phyloP scores from a whole-genome alignment of 306 rosid genomes.

The Mimosa bimucronata region DNA sequence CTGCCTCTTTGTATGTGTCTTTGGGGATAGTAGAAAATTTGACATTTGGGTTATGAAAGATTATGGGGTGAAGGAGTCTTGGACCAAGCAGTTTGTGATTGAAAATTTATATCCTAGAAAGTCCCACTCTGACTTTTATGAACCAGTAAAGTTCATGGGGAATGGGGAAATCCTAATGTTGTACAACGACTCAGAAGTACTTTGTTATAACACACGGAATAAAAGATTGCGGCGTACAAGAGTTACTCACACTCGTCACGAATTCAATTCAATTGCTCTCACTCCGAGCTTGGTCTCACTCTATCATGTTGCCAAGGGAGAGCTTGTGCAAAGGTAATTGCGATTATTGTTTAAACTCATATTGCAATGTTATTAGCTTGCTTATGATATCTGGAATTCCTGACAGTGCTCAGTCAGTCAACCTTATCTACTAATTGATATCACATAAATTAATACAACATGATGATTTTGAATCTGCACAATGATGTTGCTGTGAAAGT shows the following conservation, averaged over 20 bases:
- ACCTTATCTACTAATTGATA: background rate
- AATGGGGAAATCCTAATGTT: slow-evolving; percentile 24
- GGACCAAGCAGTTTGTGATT: slow-evolving; percentile 18
- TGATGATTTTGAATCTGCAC: slow-evolving; percentile 5
- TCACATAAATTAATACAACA: background rate
- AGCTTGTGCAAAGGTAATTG: slow-evolving; percentile 20
- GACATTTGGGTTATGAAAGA: slow-evolving; percentile 20
- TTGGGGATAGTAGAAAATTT: slow-evolving; percentile 16
- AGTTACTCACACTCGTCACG: slow-evolving; percentile 14
- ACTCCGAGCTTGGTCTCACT: slow-evolving; percentile 20
- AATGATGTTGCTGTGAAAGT: background rate
- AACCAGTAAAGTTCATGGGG: slow-evolving; percentile 1
- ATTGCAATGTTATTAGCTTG: background rate
- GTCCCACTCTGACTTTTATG: slow-evolving; percentile 14
- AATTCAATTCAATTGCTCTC: slow-evolving; percentile 10
- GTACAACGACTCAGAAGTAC: slow-evolving; percentile 7
- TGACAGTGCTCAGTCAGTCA: background rate
- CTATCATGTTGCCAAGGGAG: slow-evolving; percentile 19
- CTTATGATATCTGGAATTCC: slow-evolving; percentile 4
- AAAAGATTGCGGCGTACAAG: slow-evolving; percentile 18
- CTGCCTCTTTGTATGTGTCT: slow-evolving; percentile 14
- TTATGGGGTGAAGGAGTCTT: slow-evolving; percentile 21
- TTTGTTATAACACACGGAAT: background rate
- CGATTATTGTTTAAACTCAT: background rate
- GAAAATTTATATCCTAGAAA: slow-evolving; percentile 18